Conservation (phyloP, 495 filamentous ascomycete genomes). For the Lepidopterella palustris region DNA sequence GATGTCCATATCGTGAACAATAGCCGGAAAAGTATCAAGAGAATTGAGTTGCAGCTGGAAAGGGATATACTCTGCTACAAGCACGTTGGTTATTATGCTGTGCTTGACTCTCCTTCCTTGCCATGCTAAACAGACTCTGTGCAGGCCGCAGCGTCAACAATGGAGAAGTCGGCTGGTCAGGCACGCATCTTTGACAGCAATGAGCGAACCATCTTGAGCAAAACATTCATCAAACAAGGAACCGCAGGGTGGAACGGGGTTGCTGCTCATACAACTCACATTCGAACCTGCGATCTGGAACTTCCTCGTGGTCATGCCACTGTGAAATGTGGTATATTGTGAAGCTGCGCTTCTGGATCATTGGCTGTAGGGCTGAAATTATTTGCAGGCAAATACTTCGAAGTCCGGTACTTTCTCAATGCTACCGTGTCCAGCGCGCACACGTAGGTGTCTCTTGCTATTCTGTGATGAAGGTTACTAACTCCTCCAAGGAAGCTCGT, state of each 20-base stretch:
- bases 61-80: conserved; percentile 43
- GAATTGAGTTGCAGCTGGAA: conserved; percentile 46
- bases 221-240: conserved; percentile 37
- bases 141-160: conserved; percentile 44
- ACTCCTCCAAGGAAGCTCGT: conserved; percentile 38
- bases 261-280: conserved; percentile 40
- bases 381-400: conserved; percentile 42
- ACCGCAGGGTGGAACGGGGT: conserved; percentile 43
- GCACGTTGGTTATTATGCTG: conserved; percentile 34
- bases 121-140: conserved; percentile 7
- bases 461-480: neutral
- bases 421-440: conserved; percentile 41
- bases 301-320: conserved; percentile 47
- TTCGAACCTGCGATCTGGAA: conserved; percentile 48
- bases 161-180: conserved; percentile 43
- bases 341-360: neutral
- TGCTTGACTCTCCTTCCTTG: neutral
- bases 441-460: conserved; percentile 33
- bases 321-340: conserved; percentile 38
- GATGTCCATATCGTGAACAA: conserved; percentile 48
- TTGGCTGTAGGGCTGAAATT: neutral
- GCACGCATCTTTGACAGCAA: conserved; percentile 48
- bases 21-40: conserved; percentile 43
- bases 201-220: conserved; percentile 41
- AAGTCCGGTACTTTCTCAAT: conserved; percentile 50